Evolutionary conservation across 305 asterid species (phyloP).

Genomic region (Fraxinus xanthoxyloides): DNA sequence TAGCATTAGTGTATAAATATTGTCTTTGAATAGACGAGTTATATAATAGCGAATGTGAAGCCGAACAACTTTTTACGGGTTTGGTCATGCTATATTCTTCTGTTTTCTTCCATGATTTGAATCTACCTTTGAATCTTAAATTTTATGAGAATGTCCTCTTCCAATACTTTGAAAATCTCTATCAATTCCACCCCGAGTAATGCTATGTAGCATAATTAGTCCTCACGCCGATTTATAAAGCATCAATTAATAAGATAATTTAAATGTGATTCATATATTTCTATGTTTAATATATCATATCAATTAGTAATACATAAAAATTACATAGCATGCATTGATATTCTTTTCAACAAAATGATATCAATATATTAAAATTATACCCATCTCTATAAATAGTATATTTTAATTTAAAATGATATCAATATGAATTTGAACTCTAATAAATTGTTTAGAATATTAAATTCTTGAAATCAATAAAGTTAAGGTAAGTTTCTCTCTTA

Average conservation of each 20-base stretch:
- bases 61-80: background rate
- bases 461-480: background rate
- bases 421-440: background rate
- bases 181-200: background rate
- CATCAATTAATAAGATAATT: too few species aligned
- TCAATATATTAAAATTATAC: too few species aligned
- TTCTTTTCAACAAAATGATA: background rate
- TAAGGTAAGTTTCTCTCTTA: background rate
- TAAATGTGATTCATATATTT: too few species aligned
- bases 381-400: background rate
- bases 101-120: background rate
- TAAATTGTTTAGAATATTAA: too few species aligned
- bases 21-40: background rate
- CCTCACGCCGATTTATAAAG: background rate
- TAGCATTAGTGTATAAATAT: too few species aligned
- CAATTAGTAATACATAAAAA: background rate
- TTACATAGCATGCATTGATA: background rate
- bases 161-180: conserved; percentile 13
- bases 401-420: background rate
- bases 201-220: too few species aligned
- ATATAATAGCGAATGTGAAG: background rate
- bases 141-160: background rate
- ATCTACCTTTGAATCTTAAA: background rate
- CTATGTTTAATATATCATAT: background rate
- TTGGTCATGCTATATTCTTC: background rate